Evolutionary conservation across 345 rosid species (phyloP), one percentile per base, ranked within the genome.

Genomic region (Clausena lansium): DNA sequence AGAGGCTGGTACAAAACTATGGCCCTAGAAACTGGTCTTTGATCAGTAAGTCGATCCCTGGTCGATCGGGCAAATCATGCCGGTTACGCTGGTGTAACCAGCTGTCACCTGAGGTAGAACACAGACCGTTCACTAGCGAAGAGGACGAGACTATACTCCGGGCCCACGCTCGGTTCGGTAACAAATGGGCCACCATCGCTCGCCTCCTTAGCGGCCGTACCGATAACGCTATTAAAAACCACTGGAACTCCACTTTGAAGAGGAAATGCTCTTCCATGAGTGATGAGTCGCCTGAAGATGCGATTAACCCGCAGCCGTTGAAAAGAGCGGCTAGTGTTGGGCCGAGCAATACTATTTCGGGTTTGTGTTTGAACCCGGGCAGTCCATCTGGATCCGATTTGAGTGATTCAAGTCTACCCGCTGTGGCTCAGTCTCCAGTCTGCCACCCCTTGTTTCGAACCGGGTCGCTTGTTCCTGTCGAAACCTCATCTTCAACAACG

Each of bases 71-170:
- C 0, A 92, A 92, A 76, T 92, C 97, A 1, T 92, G 95, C 76
- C 82, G 97, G 75, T 86, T 92, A 67, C 89, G 94, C 17, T 92
- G 97, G 97, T 90, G 97, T 76, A 92, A 92, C 84, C 97, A 92
- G 87, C 90, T 92, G 45, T 92, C 97, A 0, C 97, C 97, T 2
- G 89, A 83, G 82, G 97, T 92, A 8, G 93, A 92, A 74, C 97
- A 91, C 85, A 81, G 93, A 68, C 92, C 97, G 2, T 92, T 91
- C 81, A 70, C 88, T 1, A 76, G 88, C 0, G 90, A 92, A 60
- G 95, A 92, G 79, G 92, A 91, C 67, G 89, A 88, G 0, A 82
- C 89, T 50, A 92, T 91, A 70, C 77, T 88, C 76, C 74, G 84
- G 50, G 95, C 97, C 36, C 97, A 92, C 80, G 87, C 89, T 50